Evolutionary conservation across 148 eudicot genomes (phyloP).

Genomic region (Chenopodium berlandieri): DNA sequence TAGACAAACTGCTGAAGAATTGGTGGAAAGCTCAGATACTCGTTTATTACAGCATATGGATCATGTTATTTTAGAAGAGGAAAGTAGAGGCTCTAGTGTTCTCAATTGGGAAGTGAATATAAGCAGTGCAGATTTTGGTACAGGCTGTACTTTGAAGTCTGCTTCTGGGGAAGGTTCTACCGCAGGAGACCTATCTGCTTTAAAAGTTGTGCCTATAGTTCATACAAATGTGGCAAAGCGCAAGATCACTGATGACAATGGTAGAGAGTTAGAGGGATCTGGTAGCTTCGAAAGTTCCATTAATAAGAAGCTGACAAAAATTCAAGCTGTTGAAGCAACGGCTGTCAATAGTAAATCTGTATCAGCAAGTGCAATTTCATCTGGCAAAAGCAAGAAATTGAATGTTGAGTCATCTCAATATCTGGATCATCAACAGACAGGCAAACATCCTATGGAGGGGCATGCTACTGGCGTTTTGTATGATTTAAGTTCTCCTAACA

Average conservation of each 20-base stretch:
- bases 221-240: constrained; percentile 35
- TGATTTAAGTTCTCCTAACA: constrained; percentile 5
- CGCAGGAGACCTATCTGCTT: constrained; percentile 5
- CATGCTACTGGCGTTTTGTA: constrained; percentile 13
- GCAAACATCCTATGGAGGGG: constrained; percentile 8
- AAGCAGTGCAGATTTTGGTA: constrained; percentile 11
- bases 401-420: constrained; percentile 3
- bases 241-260: constrained; percentile 28
- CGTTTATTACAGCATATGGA: constrained; percentile 20
- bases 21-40: constrained; percentile 30
- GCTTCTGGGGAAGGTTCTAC: constrained; percentile 10
- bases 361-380: constrained; percentile 24
- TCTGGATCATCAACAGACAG: constrained; percentile 9
- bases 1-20: constrained; percentile 24
- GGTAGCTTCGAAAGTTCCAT: constrained; percentile 29
- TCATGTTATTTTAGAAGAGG: constrained; percentile 27
- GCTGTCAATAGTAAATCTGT: constrained; percentile 13
- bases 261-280: constrained; percentile 21
- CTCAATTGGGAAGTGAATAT: constrained; percentile 8
- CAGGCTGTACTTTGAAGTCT: constrained; percentile 2
- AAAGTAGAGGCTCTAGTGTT: constrained; percentile 5
- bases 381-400: constrained; percentile 17
- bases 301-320: constrained; percentile 42
- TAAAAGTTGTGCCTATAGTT: constrained; percentile 20
- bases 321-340: constrained; percentile 21